Percentiles rank a stretch among this genome's conserved stretches.
These are phyloP conservation scores for Sporothrix globosa DNA, from an alignment of 2,329 filamentous ascomycete genomes.

Conservation along the genomic window DNA sequence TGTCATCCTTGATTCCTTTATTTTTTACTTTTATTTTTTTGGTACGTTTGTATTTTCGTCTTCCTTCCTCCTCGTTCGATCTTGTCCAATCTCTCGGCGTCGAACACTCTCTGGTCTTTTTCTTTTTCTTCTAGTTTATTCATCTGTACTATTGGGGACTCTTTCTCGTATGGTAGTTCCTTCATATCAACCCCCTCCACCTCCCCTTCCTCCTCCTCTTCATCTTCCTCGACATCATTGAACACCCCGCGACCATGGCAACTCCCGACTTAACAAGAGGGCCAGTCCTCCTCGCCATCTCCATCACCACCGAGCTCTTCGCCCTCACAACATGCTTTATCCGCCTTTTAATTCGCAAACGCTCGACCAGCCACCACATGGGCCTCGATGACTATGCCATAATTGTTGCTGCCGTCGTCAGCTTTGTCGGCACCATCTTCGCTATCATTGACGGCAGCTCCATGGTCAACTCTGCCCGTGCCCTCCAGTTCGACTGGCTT, in stretches of 20 bases:
- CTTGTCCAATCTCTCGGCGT: neutral
- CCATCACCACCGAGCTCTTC: constrained; percentile 42
- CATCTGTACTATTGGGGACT: neutral
- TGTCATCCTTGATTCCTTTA: neutral
- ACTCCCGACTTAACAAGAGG: constrained; percentile 42
- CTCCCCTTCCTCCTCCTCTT: neutral
- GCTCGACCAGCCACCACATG: constrained; percentile 38
- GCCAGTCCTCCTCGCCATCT: constrained; percentile 46
- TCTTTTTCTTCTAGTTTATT: neutral
- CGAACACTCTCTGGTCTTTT: neutral
- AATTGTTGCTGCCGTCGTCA: constrained; percentile 44
- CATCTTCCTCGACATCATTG: neutral
- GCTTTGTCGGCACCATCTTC: constrained; percentile 44
- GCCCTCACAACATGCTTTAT: constrained; percentile 44
- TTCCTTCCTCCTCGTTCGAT: neutral
- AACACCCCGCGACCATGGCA: constrained; percentile 35
- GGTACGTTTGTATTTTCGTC: neutral
- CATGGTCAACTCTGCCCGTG: constrained; percentile 38
- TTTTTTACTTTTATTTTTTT: neutral
- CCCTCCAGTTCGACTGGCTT: constrained; percentile 44
- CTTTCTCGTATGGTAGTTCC: neutral
- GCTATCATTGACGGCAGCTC: constrained; percentile 43
- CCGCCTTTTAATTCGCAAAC: constrained; percentile 41
- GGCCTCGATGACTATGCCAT: constrained; percentile 45
- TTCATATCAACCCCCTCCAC: neutral